Base-by-base conservation (phyloP, 257 asterid genomes). In the Solanum rostratum region DNA sequence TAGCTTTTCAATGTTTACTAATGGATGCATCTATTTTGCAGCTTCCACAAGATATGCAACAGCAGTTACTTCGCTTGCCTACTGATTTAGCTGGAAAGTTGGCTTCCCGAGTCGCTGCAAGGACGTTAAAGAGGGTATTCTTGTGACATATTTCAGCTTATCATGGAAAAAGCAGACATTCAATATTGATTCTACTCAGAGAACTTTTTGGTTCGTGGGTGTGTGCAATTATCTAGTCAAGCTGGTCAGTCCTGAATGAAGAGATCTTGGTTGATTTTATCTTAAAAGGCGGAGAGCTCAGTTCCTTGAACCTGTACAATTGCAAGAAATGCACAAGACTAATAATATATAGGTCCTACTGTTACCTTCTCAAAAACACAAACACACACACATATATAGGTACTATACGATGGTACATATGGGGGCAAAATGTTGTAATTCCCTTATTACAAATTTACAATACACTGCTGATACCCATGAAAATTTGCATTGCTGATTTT, bases 31-130 rank as follows among this genome's bases (percentile, higher is more conserved):
- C 3, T 33, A 82, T 33, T 83, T 91, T 81, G 86, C 94, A 96
- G 99, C 97, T 96, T 84, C 97, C 98, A 78, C 97, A 70, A 87
- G 95, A 92, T 65, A 89, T 91, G 83, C 97, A 89, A 79, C 97
- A 86, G 55, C 88, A 88, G 85, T 80, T 96, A 74, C 71, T 94
- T 82, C 89, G 90, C 24, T 80, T 94, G 88, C 97, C 99, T 37
- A 92, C 94, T 43, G 94, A 94, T 83, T 84, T 94, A 29, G 93
- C 91, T 16, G 94, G 94, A 79, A 96, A 92, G 84, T 59, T 96
- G 68, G 86, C 84, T 43, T 92, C 99, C 52, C 95, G 99, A 66
- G 90, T 86, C 8, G 91, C 90, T 83, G 99, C 99, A 81, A 90
- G 99, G 89, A 92, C 96, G 33, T 29, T 94, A 66, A 91, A 92